phyloP scores from a whole-genome alignment of 306 rosid genomes.

The Pyrus communis region DNA sequence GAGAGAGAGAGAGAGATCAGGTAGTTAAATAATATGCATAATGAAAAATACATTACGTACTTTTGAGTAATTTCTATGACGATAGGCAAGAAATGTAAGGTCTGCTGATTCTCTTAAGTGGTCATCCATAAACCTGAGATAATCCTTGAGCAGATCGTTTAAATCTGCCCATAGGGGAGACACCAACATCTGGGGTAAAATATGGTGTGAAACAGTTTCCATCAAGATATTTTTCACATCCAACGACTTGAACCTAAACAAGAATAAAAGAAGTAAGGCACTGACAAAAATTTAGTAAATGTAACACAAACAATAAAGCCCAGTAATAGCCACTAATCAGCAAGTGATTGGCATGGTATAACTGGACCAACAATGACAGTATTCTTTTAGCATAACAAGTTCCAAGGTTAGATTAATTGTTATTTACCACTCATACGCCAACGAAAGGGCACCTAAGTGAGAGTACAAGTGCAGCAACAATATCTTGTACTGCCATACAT shows the following conservation, averaged over 20 bases:
- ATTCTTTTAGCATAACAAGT: background rate
- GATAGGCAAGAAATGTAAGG: conserved; percentile 90
- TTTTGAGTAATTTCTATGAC: conserved; percentile 89
- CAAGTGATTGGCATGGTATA: background rate
- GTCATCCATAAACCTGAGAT: conserved; percentile 95
- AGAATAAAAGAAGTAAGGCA: conserved; percentile 5
- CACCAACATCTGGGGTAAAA: conserved; percentile 81
- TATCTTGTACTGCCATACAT: conserved; percentile 71
- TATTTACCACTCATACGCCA: conserved; percentile 74
- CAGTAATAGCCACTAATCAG: background rate
- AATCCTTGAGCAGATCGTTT: conserved; percentile 65
- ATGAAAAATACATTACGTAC: conserved; percentile 26
- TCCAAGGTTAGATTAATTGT: conserved; percentile 1
- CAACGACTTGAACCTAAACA: conserved; percentile 74
- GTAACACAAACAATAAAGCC: background rate
- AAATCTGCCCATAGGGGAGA: conserved; percentile 83
- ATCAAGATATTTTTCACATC: conserved; percentile 87
- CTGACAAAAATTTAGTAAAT: background rate
- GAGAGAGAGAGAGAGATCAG: background rate
- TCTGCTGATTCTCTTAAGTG: conserved; percentile 97
- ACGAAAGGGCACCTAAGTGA: conserved; percentile 67
- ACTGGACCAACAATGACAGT: background rate
- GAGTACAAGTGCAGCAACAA: conserved; percentile 72
- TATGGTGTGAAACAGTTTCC: conserved; percentile 85
- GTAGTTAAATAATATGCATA: background rate